phyloP scores from a whole-genome alignment of 169 alveolate genomes.

The Babesia microti region DNA sequence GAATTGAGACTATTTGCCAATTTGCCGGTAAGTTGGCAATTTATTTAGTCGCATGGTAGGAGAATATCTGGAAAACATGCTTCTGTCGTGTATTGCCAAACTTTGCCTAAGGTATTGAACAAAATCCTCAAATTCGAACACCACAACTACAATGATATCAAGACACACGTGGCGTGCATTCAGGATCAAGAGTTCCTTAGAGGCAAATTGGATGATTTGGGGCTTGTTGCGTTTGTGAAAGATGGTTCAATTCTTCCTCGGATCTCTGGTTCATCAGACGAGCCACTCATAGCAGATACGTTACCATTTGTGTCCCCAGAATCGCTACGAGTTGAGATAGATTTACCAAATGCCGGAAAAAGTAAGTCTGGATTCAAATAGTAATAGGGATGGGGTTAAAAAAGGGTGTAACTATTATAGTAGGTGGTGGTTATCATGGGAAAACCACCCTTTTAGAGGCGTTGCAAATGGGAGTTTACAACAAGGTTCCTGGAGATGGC shows the following conservation, averaged over 20 bases:
- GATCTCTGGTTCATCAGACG: slow-evolving; percentile 39
- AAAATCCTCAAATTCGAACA: slow-evolving; percentile 5
- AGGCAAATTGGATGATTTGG: slow-evolving; percentile 19
- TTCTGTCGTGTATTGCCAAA: slow-evolving; percentile 9
- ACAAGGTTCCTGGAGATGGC: slow-evolving; percentile 68
- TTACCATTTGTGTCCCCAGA: slow-evolving; percentile 35
- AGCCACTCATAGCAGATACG: slow-evolving; percentile 23
- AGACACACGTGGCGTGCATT: slow-evolving; percentile 13
- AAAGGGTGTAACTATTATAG: slow-evolving; percentile 59
- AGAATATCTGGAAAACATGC: slow-evolving; percentile 27
- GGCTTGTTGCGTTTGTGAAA: slow-evolving; percentile 60
- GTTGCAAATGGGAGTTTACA: slow-evolving; percentile 51
- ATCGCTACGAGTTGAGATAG: slow-evolving; percentile 10
- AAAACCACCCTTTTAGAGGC: slow-evolving; percentile 61
- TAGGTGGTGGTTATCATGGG: slow-evolving; percentile 75
- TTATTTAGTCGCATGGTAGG: too few relatives aligned
- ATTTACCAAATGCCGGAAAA: slow-evolving; percentile 34
- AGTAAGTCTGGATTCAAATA: slow-evolving; percentile 1
- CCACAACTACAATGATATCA: slow-evolving; percentile 10
- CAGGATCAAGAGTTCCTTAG: slow-evolving; percentile 47
- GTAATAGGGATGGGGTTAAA: slow-evolving; percentile 57
- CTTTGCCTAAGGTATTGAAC: slow-evolving; percentile 15
- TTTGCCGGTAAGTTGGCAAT: slow-evolving; percentile 29
- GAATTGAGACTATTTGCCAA: slow-evolving; percentile 25
- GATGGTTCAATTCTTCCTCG: slow-evolving; percentile 66